phyloP scores from a whole-genome alignment of 192 early-diverging fungal genomes.

The Entophlyctis luteolus region DNA sequence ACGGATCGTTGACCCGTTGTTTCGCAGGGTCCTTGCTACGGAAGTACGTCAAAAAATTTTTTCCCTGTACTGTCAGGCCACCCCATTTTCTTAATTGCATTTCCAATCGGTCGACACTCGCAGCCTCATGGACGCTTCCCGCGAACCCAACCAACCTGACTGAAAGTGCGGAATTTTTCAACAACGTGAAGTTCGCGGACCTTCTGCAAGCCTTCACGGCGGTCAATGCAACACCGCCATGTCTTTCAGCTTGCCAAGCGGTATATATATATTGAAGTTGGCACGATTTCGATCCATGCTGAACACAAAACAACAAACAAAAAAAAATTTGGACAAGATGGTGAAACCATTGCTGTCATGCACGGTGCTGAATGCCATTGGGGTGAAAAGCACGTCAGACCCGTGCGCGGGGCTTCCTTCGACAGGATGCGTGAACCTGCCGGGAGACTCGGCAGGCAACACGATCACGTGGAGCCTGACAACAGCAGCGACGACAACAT shows the following conservation, averaged over 20 bases:
- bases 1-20: too few relatives aligned
- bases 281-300: too few relatives aligned
- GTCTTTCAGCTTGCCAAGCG: not conserved
- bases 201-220: not conserved
- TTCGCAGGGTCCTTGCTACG: too few relatives aligned
- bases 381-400: not conserved
- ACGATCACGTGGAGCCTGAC: constrained; percentile 6
- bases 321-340: too few relatives aligned
- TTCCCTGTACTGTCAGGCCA: too few relatives aligned
- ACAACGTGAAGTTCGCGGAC: constrained; percentile 5
- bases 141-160: constrained; percentile 7
- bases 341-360: not conserved
- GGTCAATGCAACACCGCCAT: not conserved
- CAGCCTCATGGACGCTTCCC: constrained; percentile 8
- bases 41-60: too few relatives aligned
- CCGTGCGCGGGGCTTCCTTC: constrained; percentile 3
- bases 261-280: not conserved
- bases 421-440: not conserved
- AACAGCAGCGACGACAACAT: too few relatives aligned
- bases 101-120: not conserved
- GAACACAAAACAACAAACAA: too few relatives aligned
- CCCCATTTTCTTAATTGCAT: too few relatives aligned
- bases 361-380: not conserved
- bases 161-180: constrained; percentile 7
- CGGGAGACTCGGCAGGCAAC: not conserved